Evolutionary conservation across 805 yeast species (phyloP).

Genomic region (Lachancea dasiensis): DNA sequence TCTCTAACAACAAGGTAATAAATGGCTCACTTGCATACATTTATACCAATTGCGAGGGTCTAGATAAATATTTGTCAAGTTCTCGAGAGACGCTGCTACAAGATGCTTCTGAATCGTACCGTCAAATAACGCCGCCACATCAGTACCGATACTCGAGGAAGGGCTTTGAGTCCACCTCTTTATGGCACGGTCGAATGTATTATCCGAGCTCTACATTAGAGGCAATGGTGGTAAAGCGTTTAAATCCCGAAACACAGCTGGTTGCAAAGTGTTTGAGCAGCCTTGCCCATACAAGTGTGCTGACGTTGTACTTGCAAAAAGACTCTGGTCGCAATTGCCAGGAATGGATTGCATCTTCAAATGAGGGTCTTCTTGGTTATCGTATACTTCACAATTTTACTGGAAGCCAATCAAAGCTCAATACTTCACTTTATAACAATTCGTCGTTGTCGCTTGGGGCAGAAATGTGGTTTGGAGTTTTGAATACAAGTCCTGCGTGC

Average conservation of each 20-base stretch:
- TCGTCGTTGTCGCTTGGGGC: conserved; percentile 72
- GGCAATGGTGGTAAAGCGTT: conserved; percentile 71
- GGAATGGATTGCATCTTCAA: conserved; percentile 76
- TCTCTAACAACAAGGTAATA: conserved; percentile 57
- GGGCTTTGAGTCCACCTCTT: conserved; percentile 24
- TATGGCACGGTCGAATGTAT: conserved; percentile 80
- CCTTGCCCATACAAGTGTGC: conserved; percentile 47
- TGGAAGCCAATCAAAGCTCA: conserved; percentile 34
- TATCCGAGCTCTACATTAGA: conserved; percentile 84
- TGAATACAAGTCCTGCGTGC: conserved; percentile 81
- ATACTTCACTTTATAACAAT: conserved; percentile 45
- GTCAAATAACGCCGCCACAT: conserved; percentile 45
- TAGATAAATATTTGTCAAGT: conserved; percentile 43
- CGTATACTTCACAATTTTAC: conserved; percentile 66
- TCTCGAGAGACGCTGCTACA: conserved; percentile 52
- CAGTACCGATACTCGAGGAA: conserved; percentile 10
- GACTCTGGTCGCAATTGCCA: conserved; percentile 57
- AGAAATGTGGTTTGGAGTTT: conserved; percentile 83
- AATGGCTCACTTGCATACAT: conserved; percentile 82
- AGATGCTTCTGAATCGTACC: conserved; percentile 64
- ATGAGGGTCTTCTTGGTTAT: conserved; percentile 77
- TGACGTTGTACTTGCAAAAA: conserved; percentile 67
- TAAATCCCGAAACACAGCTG: conserved; percentile 56
- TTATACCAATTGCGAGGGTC: conserved; percentile 53
- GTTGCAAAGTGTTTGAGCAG: conserved; percentile 72